Evolutionary conservation across 257 asterid species (phyloP).

Genomic region (Solanum habrochaites): DNA sequence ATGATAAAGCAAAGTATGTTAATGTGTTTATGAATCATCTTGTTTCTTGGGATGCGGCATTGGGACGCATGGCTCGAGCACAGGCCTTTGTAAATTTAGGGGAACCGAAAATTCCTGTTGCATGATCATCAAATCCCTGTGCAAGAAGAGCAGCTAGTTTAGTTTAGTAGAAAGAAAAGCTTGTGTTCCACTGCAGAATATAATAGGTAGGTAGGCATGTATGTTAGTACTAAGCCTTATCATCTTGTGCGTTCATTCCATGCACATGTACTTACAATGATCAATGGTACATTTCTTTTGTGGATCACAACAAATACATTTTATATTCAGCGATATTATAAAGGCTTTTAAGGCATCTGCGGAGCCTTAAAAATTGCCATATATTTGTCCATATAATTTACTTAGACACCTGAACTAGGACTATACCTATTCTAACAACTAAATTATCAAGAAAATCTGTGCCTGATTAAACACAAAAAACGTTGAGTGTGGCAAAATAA

Average conservation of each 20-base stretch:
- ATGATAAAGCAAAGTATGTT: conserved; percentile 22
- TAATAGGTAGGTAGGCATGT: neutral
- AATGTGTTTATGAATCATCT: conserved; percentile 24
- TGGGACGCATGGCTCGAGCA: conserved; percentile 85
- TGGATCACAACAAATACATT: neutral
- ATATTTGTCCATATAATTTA: too few relatives aligned
- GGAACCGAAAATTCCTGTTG: conserved; percentile 87
- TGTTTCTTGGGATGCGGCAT: conserved; percentile 80
- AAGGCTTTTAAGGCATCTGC: too few relatives aligned
- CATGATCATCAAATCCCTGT: conserved; percentile 20
- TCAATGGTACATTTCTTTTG: neutral
- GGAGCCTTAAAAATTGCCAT: too few relatives aligned
- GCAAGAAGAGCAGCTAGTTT: neutral
- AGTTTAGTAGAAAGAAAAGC: neutral
- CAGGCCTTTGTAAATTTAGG: conserved; percentile 92
- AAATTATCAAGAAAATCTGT: too few relatives aligned
- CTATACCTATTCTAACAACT: too few relatives aligned
- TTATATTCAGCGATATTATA: too few relatives aligned
- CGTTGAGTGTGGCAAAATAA: too few relatives aligned
- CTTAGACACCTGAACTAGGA: too few relatives aligned
- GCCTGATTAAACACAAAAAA: too few relatives aligned
- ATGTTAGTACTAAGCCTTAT: neutral
- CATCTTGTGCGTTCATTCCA: too few relatives aligned
- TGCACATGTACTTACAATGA: neutral
- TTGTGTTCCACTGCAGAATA: neutral